These are phyloP conservation scores for Hygrocybe punicea DNA, from an alignment of 768 basidiomycete genomes.

Conservation along the genomic window DNA sequence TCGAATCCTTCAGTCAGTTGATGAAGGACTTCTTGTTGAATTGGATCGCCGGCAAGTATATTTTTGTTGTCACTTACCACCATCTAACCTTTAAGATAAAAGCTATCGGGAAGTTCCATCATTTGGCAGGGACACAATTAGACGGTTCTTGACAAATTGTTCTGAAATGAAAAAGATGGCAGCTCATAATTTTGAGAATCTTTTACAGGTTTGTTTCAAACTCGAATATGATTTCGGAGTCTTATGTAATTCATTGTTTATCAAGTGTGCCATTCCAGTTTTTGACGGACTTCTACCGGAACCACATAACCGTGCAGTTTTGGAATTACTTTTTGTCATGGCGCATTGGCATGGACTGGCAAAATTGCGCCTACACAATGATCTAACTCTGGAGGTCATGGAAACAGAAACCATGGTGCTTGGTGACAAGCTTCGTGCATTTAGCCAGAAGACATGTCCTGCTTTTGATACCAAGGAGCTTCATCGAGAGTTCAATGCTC, in stretches of 20 bases:
- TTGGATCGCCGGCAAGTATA: slow-evolving; percentile 1
- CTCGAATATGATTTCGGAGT: not conserved
- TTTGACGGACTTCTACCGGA: slow-evolving; percentile 2
- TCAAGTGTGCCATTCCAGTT: not conserved
- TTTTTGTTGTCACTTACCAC: not conserved
- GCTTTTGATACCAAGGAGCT: slow-evolving; percentile 5
- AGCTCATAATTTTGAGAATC: slow-evolving; percentile 21
- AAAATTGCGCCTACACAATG: too few relatives aligned
- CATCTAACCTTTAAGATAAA: not conserved
- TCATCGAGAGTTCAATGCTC: not conserved
- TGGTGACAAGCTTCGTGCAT: slow-evolving; percentile 1
- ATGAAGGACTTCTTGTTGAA: not conserved
- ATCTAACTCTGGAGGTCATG: not conserved
- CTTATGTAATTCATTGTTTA: not conserved
- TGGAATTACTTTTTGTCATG: not conserved
- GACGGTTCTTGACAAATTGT: slow-evolving; percentile 14
- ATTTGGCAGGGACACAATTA: slow-evolving; percentile 10
- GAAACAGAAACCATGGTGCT: not conserved
- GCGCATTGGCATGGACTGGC: not conserved
- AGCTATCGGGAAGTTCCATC: not conserved
- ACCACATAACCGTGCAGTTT: slow-evolving; percentile 1
- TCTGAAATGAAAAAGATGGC: slow-evolving; percentile 24
- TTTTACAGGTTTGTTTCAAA: slow-evolving; percentile 13
- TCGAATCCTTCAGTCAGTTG: slow-evolving; percentile 1
- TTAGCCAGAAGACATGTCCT: slow-evolving; percentile 2